Evolutionary conservation across 1,284 basidiomycete genomes (phyloP).

Genomic region (Amylostereum chailletii): DNA sequence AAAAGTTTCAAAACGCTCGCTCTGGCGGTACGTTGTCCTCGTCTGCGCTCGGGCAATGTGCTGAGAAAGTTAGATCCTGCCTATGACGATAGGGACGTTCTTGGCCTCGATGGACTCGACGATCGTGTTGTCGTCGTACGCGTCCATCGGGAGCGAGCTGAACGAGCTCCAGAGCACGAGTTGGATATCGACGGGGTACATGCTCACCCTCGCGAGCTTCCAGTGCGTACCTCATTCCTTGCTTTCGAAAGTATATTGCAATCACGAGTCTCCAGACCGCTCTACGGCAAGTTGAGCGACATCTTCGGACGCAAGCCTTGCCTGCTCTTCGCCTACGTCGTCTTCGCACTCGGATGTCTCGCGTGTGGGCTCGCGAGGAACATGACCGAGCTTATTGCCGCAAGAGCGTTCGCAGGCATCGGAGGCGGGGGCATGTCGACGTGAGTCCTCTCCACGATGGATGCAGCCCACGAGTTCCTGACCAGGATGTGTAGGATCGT

Average conservation of each 20-base stretch:
- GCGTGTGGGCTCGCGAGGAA: slow-evolving; percentile 43
- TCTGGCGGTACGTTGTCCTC: too few relatives aligned
- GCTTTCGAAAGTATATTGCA: too few relatives aligned
- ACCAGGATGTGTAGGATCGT: slow-evolving; percentile 30
- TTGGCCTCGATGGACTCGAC: slow-evolving; percentile 50
- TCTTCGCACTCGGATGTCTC: slow-evolving; percentile 48
- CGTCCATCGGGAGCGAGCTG: slow-evolving; percentile 52
- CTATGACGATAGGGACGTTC: slow-evolving; percentile 33
- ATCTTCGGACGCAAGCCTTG: slow-evolving; percentile 56
- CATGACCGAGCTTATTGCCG: slow-evolving; percentile 48
- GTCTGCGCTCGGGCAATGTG: too few relatives aligned
- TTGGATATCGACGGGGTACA: slow-evolving; percentile 57
- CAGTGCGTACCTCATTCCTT: too few relatives aligned
- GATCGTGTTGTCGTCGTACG: slow-evolving; percentile 50
- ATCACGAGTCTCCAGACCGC: slow-evolving; percentile 28
- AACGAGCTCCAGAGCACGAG: slow-evolving; percentile 54
- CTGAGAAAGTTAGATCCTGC: background rate
- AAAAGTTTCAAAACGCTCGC: too few relatives aligned
- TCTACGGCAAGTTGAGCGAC: slow-evolving; percentile 58
- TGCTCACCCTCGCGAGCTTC: slow-evolving; percentile 50
- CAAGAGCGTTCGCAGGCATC: slow-evolving; percentile 48
- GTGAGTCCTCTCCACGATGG: slow-evolving; percentile 23
- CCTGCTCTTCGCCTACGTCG: slow-evolving; percentile 42
- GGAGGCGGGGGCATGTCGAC: slow-evolving; percentile 58
- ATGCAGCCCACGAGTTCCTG: background rate